Base-by-base conservation (phyloP, 169 alveolate species). In the Pseudocohnilembus persalinus region DNA sequence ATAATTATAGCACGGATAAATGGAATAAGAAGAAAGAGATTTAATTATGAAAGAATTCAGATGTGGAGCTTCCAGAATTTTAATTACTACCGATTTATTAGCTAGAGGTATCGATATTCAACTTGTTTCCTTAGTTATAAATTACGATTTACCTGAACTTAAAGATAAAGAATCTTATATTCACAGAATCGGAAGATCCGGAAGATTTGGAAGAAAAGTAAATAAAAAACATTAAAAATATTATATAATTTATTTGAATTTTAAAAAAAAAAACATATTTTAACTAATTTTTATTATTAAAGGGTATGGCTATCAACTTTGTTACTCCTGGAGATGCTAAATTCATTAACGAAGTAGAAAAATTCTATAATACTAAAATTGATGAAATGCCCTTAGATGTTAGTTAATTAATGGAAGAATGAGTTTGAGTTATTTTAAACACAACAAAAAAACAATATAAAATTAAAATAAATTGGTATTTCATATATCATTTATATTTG, bases 91-190 rank as follows among this genome's bases (percentile, higher is more conserved):
- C 25, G 99, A 99, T 91, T 95, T 99, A 88, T 93, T 98, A 88
- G 99, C 99, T 16, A 97, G 99, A 88, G 99, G 99, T 65, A 97
- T 99, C 77, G 99, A 99, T 89, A 99, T 99, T 65, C 99, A 98
- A 91, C 98, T 97, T 93, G 99, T 98, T 82, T 93, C 99, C 0
- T 94, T 98, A 73, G 99, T 99, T 82, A 98, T 99, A 92, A 99
- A 99, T 96, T 99, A 98, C 94, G 99, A 99, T 88, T 88, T 98
- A 75, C 99, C 99, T 0, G 98, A 98, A 96, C 97, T 49, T 20
- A 94, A 93, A 72, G 30, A 80, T n/a, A 97, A 98, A 63, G 99
- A 98, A 92, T 96, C 96, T 95, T 99, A 99, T 95, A 94, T 98
- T 82, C 99, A 99, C 91, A 97, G 90, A 81, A 89, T 91, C 74